Evolutionary conservation across 2,329 filamentous ascomycete genomes (phyloP), one percentile per base, ranked within the genome.

Genomic region (Calonectria hongkongensis): DNA sequence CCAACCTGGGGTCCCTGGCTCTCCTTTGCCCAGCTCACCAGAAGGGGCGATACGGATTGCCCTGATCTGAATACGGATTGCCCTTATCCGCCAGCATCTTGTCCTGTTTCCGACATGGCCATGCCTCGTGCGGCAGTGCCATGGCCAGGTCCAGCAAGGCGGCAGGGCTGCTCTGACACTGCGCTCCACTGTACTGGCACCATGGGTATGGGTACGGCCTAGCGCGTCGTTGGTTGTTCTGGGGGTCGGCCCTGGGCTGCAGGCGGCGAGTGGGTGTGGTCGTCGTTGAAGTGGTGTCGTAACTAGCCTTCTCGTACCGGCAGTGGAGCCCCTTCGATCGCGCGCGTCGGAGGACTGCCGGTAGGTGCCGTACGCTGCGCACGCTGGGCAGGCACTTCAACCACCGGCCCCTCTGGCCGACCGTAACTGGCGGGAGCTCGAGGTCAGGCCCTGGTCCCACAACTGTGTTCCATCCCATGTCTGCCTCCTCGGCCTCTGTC

Each of bases 301-400:
- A 54, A 25, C 50, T 62, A 69, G 51, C 68, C 48, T 71, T 62
- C 62, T 70, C 68, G 60, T 70, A 70, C 68, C 41, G 68, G 39
- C 36, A 62, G 60, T 64, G 60, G 67, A 45, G 60, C 67, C 41
- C 54, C n/a, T 48, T 65, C 50, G 68, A 70, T 70, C 68, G 68
- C 60, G 45, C 60, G 60, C 60, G 68, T 70, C 60, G 60, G 68
- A 65, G 68, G 51, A 71, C 62, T 71, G 68, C 68, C 68, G 68
- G 68, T 54, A 66, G 62, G 62, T 71, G 68, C 68, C 68, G 68
- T 71, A 45, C 65, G 58, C 58, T 43, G 41, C 21, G 58, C 39
- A 63, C 27, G 25, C 58, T 43, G 33, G 36, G 54, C 54, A 60
- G 54, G 54, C 54, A 60, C 54, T 60, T 58, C 54, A 28, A 39